Percentiles rank a stretch among this genome's conserved stretches.
These are phyloP conservation scores for Hypomyces rosellus DNA, from an alignment of 2,329 filamentous ascomycete genomes.

Conservation along the genomic window DNA sequence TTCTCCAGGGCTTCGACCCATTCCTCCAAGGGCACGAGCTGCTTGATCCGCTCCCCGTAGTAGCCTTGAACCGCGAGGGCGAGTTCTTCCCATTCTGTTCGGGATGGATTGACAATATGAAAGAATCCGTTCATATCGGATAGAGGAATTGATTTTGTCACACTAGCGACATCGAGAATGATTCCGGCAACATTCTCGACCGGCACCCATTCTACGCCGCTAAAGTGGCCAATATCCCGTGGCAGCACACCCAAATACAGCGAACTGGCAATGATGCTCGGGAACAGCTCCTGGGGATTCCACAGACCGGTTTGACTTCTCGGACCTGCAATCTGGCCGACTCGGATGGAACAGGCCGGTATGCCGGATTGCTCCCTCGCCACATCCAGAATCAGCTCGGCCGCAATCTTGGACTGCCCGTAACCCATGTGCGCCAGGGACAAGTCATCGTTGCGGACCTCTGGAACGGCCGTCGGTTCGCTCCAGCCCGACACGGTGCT, in stretches of 20 bases:
- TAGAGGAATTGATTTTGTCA: constrained; percentile 16
- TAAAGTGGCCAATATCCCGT: constrained; percentile 33
- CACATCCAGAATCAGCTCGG: constrained; percentile 32
- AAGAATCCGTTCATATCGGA: constrained; percentile 34
- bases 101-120: constrained; percentile 43
- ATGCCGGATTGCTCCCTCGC: constrained; percentile 30
- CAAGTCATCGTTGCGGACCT: constrained; percentile 31
- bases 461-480: constrained; percentile 27
- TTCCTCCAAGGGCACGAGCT: constrained; percentile 34
- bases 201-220: constrained; percentile 49
- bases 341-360: constrained; percentile 34
- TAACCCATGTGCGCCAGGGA: constrained; percentile 28
- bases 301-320: constrained; percentile 38
- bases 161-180: constrained; percentile 40
- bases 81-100: constrained; percentile 35
- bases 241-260: constrained; percentile 43
- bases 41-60: constrained; percentile 33
- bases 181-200: constrained; percentile 41
- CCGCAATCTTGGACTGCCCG: constrained; percentile 37
- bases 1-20: constrained; percentile 41
- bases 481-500: constrained; percentile 32
- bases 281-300: constrained; percentile 54
- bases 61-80: constrained; percentile 33
- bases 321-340: constrained; percentile 43
- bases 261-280: constrained; percentile 44